phyloP scores from a whole-genome alignment of 2,329 filamentous ascomycete species.

The Phaeosphaeria sp. region DNA sequence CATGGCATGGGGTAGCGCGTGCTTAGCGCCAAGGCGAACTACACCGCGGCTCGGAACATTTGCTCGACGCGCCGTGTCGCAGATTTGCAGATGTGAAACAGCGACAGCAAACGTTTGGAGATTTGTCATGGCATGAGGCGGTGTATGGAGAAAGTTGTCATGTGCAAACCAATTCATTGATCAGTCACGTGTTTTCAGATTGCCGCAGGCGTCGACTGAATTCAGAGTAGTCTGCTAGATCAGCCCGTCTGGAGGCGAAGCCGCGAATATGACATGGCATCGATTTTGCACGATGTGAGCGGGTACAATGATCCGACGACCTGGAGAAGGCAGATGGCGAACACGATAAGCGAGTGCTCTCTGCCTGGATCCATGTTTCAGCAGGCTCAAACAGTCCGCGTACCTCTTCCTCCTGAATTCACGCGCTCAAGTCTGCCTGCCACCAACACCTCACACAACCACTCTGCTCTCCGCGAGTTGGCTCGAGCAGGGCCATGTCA shows the following conservation, averaged over 20 bases:
- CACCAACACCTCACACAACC: slow-evolving; percentile 12
- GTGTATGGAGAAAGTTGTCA: neutral
- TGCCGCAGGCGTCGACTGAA: neutral
- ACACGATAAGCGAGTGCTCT: neutral
- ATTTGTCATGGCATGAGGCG: neutral
- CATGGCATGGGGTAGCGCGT: neutral
- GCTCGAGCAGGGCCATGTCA: neutral
- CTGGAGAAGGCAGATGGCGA: neutral
- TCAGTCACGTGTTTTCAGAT: neutral
- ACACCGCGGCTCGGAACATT: neutral
- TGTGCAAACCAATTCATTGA: neutral
- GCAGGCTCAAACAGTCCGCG: neutral
- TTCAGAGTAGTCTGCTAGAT: too few relatives aligned
- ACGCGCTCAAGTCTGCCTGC: neutral
- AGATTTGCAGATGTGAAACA: neutral
- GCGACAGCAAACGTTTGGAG: neutral
- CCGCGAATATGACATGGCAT: too few relatives aligned
- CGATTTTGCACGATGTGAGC: neutral
- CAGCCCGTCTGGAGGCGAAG: too few relatives aligned
- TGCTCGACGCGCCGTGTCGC: neutral
- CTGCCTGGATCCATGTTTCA: neutral
- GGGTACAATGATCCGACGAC: neutral
- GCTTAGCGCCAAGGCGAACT: neutral
- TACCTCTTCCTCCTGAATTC: neutral
- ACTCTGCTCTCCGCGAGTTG: neutral